Percentiles rank a stretch among this genome's conserved stretches.
phyloP scores from a whole-genome alignment of 257 asterid genomes.

The Nicotiana noctiflora region DNA sequence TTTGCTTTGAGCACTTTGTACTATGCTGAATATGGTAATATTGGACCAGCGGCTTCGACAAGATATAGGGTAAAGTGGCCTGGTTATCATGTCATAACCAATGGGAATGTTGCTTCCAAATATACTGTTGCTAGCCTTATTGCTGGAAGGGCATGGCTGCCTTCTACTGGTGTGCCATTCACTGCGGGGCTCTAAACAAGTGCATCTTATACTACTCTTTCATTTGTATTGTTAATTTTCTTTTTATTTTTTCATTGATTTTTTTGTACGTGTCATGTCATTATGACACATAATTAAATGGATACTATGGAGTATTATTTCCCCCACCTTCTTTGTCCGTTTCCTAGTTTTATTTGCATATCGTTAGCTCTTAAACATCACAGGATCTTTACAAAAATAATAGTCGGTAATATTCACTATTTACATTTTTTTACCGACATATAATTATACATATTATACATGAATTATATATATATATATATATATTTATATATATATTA shows the following conservation, averaged over 20 bases:
- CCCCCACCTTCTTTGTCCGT: too few relatives aligned
- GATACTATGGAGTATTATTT: background rate
- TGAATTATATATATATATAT: too few relatives aligned
- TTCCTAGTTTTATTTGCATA: too few relatives aligned
- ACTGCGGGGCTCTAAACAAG: slow-evolving; percentile 44
- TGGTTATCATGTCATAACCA: slow-evolving; percentile 48
- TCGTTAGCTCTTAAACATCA: too few relatives aligned
- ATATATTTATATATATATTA: too few relatives aligned
- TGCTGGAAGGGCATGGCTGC: slow-evolving; percentile 69
- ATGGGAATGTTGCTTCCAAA: slow-evolving; percentile 29
- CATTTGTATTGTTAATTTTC: background rate
- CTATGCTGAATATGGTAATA: slow-evolving; percentile 67
- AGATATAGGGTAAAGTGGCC: slow-evolving; percentile 58
- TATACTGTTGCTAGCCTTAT: slow-evolving; percentile 63
- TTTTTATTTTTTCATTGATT: slow-evolving; percentile 34
- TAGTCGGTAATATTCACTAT: too few relatives aligned
- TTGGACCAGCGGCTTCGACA: slow-evolving; percentile 51
- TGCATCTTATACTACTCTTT: background rate
- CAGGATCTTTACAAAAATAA: too few relatives aligned
- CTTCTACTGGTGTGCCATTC: slow-evolving; percentile 77
- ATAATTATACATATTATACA: too few relatives aligned
- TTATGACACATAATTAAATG: slow-evolving; percentile 37
- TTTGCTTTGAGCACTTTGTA: slow-evolving; percentile 63
- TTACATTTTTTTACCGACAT: too few relatives aligned
- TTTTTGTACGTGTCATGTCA: slow-evolving; percentile 47